Conservation (phyloP, 176 grass and related monocot species). For the Hordeum marinum region DNA sequence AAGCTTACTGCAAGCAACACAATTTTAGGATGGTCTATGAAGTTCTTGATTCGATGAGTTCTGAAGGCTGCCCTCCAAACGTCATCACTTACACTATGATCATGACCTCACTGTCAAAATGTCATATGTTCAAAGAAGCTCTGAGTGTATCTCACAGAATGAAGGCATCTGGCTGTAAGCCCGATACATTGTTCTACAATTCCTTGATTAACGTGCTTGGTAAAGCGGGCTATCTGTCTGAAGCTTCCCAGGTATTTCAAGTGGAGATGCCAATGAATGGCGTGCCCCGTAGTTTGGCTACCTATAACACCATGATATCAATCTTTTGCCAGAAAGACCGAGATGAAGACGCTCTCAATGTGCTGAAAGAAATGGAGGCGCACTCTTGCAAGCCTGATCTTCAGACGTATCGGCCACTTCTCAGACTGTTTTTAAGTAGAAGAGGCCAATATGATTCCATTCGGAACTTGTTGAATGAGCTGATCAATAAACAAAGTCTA, state of each 20-base stretch:
- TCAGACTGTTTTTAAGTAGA: constrained; percentile 57
- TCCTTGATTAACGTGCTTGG: constrained; percentile 72
- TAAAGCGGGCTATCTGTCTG: constrained; percentile 40
- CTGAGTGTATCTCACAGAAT: constrained; percentile 59
- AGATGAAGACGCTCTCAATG: constrained; percentile 51
- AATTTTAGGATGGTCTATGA: constrained; percentile 67
- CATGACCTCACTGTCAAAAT: constrained; percentile 70
- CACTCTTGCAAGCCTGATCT: constrained; percentile 69
- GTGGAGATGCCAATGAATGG: constrained; percentile 67
- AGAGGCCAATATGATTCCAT: constrained; percentile 36
- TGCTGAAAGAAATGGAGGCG: constrained; percentile 65
- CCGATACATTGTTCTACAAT: constrained; percentile 83
- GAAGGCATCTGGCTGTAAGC: constrained; percentile 64
- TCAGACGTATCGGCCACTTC: constrained; percentile 69
- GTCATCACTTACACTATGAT: constrained; percentile 76
- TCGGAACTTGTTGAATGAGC: constrained; percentile 43
- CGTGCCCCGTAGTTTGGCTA: constrained; percentile 40
- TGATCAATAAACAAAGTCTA: constrained; percentile 47
- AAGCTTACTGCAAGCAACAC: constrained; percentile 68
- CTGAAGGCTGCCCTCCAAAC: constrained; percentile 64
- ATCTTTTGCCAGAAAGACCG: constrained; percentile 55
- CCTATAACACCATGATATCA: constrained; percentile 83
- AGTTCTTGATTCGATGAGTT: constrained; percentile 73
- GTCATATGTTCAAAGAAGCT: constrained; percentile 53
- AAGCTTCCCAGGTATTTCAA: constrained; percentile 65